Base-by-base conservation (phyloP, 2,329 filamentous ascomycete genomes). In the Ophiocordyceps camponoti-leonardi region DNA sequence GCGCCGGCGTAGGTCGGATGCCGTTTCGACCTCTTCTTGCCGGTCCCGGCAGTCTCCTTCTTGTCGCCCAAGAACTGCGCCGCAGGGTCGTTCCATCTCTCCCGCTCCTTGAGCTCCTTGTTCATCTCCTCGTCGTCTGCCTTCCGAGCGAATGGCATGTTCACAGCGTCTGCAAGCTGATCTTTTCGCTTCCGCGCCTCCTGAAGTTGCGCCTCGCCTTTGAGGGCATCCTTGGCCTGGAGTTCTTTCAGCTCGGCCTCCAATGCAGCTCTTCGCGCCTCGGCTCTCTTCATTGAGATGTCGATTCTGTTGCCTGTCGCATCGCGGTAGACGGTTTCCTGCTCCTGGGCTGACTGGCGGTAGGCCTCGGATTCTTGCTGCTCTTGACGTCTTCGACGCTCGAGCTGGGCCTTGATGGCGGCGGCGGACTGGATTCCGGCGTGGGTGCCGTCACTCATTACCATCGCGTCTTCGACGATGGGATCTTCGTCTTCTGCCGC, bases 241-340 rank as follows among this genome's bases (percentile, higher is more conserved):
- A 68, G 66, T 58, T 83, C 81, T 54, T 81, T 79, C 52, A 86
- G 81, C 55, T 87, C 81, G 1, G 81, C 82, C 52, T 83, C 86
- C 5, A 62, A 60, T 1, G 67, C 71, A 11, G 63, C 63, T 44
- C 77, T 75, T n/a, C 86, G 75, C 44, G 85, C 82, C 61, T 95
- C 87, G 19, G 86, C 88, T 22, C 88, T 76, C 62, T 86, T 86
- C 83, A 94, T 86, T 18, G 81, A 80, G 22, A 96, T 77, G 57
- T 98, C 94, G 51, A 98, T 88, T 46, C 94, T 81, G n/a, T 88
- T 76, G 13, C 92, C 92, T 3, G 84, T 92, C 12, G 93, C 92
- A 63, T 98, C 92, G 54, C 92, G 83, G 61, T 96, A 95, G 22
- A 95, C 87, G 0, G 90, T 94, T 63, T 95, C 86, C 54, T 81